These are phyloP conservation scores for Tetracladium setigerum DNA, from an alignment of 495 filamentous ascomycete species.

Conservation along the genomic window DNA sequence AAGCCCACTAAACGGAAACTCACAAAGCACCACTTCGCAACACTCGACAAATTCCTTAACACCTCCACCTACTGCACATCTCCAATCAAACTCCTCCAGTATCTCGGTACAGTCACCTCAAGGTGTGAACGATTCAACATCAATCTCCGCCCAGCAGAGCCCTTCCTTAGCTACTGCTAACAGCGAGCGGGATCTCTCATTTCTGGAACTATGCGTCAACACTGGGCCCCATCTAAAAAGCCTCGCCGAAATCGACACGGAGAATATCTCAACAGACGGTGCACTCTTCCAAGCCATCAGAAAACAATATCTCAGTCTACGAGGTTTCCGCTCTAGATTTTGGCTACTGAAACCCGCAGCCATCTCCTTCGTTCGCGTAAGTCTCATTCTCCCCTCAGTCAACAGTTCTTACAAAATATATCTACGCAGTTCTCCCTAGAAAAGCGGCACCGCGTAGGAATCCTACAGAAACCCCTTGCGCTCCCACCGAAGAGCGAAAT, in stretches of 20 bases:
- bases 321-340: background rate
- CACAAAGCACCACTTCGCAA: no score
- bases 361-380: background rate
- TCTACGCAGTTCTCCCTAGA: background rate
- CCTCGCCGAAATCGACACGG: background rate
- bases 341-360: background rate
- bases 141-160: no score
- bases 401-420: no score
- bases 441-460: background rate
- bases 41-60: no score
- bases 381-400: no score
- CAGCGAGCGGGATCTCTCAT: no score
- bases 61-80: no score
- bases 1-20: no score
- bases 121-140: no score
- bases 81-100: no score
- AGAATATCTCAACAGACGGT: background rate
- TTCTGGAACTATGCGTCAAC: constrained; percentile 2
- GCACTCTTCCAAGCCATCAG: background rate
- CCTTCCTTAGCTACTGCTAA: no score
- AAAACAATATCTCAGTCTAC: background rate
- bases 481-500: background rate
- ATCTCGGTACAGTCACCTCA: no score
- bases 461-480: background rate
- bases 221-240: background rate